These are phyloP conservation scores for Hyaloscypha hepaticicola DNA, from an alignment of 495 filamentous ascomycete genomes.

Conservation along the genomic window DNA sequence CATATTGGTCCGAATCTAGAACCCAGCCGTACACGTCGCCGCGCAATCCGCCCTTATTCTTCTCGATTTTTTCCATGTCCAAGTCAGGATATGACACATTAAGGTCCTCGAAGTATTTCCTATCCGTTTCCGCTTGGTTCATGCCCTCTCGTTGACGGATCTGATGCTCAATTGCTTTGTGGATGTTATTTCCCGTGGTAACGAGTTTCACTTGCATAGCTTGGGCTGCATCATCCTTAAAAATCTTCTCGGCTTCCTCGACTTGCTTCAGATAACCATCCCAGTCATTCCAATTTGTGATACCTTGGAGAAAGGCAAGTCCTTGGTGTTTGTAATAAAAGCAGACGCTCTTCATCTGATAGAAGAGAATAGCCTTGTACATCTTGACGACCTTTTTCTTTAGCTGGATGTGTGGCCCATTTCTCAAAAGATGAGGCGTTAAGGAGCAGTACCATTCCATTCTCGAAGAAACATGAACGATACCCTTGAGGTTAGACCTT, in stretches of 20 bases:
- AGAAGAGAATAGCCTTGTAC: constrained; percentile 18
- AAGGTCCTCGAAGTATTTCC: constrained; percentile 33
- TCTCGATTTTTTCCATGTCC: constrained; percentile 42
- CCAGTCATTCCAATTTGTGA: constrained; percentile 30
- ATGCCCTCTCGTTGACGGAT: constrained; percentile 6
- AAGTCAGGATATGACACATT: too few relatives aligned
- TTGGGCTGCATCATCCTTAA: constrained; percentile 29
- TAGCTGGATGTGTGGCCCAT: constrained; percentile 14
- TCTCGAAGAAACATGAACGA: constrained; percentile 12
- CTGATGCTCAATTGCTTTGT: neutral
- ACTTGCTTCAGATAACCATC: constrained; percentile 30
- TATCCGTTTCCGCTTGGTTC: constrained; percentile 12
- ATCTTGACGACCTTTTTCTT: constrained; percentile 10
- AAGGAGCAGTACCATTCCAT: constrained; percentile 20
- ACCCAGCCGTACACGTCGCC: constrained; percentile 45
- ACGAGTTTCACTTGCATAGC: neutral
- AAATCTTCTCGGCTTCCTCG: constrained; percentile 26
- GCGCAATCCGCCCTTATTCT: constrained; percentile 42
- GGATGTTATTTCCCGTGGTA: neutral
- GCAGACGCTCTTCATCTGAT: constrained; percentile 35
- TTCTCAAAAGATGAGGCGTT: constrained; percentile 14
- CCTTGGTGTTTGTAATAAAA: constrained; percentile 35
- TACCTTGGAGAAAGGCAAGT: constrained; percentile 27
- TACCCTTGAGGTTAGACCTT: constrained; percentile 30
- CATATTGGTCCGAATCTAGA: constrained; percentile 40